Percentiles rank a stretch among this genome's conserved stretches.
These are phyloP conservation scores for Trypanosoma avium DNA, from an alignment of 208 protist genomes.

Conservation along the genomic window DNA sequence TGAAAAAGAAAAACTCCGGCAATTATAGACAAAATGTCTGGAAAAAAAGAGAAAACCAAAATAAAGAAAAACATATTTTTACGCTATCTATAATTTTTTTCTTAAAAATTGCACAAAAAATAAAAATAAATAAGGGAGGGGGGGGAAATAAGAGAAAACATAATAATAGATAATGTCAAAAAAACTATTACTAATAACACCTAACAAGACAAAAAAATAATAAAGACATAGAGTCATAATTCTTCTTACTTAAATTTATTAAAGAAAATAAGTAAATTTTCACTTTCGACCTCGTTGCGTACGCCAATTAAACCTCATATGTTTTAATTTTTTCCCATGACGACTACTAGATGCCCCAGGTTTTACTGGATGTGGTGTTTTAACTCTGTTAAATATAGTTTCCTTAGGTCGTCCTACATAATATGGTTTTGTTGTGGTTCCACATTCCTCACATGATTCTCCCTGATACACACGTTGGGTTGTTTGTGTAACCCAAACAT, in stretches of 20 bases:
- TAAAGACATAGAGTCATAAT: too few species aligned
- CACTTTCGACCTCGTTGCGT: constrained; percentile 47
- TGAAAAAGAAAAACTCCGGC: constrained; percentile 2
- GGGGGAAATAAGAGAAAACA: too few species aligned
- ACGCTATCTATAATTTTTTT: neutral
- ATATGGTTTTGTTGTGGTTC: constrained; percentile 86
- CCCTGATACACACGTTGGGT: constrained; percentile 90
- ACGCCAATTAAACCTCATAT: constrained; percentile 74
- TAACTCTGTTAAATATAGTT: constrained; percentile 79
- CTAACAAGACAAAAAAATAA: too few species aligned
- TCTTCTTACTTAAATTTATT: neutral
- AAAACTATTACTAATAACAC: too few species aligned
- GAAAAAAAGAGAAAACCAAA: constrained; percentile 1
- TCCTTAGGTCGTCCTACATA: constrained; percentile 77
- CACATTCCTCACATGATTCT: constrained; percentile 81
- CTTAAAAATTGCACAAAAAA: constrained; percentile 2
- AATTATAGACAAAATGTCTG: neutral
- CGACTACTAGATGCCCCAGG: constrained; percentile 61
- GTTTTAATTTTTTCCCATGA: constrained; percentile 69
- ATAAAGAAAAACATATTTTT: neutral
- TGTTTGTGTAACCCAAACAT: constrained; percentile 88
- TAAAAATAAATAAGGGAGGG: constrained; percentile 13
- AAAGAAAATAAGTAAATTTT: too few species aligned
- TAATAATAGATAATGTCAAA: too few species aligned
- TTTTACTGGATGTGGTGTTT: constrained; percentile 78